Evolutionary conservation across 1,284 basidiomycete genomes (phyloP).

Genomic region (Austropuccinia psidii): DNA sequence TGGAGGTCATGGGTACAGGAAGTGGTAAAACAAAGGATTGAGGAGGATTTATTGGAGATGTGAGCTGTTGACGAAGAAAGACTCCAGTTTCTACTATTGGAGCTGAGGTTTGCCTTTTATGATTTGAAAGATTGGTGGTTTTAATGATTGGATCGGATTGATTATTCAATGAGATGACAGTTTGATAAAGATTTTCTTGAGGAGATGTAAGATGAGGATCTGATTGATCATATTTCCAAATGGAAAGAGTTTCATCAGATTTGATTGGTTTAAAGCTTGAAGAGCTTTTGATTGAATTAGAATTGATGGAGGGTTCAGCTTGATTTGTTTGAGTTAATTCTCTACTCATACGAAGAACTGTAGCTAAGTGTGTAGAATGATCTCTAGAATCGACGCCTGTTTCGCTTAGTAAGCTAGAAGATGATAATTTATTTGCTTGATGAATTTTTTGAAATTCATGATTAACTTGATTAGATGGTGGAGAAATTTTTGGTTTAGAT

Average conservation of each 20-base stretch:
- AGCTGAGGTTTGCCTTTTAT: conserved; percentile 11
- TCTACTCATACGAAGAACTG: conserved; percentile 29
- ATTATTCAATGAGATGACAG: not conserved
- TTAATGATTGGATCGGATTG: not conserved
- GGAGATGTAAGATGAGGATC: not conserved
- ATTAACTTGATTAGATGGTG: too few species aligned
- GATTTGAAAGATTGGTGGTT: conserved; percentile 1
- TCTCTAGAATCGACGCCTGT: not conserved
- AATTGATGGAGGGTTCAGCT: not conserved
- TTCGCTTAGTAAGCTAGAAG: conserved; percentile 29
- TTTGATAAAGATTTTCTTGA: not conserved
- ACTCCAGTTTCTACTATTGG: conserved; percentile 34
- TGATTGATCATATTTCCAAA: not conserved
- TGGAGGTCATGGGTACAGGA: conserved; percentile 45
- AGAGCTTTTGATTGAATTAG: too few species aligned
- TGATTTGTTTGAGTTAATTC: conserved; percentile 27
- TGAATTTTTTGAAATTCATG: not conserved
- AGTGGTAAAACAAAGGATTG: not conserved
- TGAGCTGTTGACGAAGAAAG: conserved; percentile 26
- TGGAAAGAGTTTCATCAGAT: too few species aligned
- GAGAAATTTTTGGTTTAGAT: not conserved
- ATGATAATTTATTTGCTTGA: conserved; percentile 3
- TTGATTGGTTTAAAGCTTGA: too few species aligned
- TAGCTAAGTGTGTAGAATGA: conserved; percentile 14
- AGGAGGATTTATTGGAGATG: not conserved